These are phyloP conservation scores for Fusarium clavum DNA, from an alignment of 2,329 filamentous ascomycete species.

Conservation along the genomic window DNA sequence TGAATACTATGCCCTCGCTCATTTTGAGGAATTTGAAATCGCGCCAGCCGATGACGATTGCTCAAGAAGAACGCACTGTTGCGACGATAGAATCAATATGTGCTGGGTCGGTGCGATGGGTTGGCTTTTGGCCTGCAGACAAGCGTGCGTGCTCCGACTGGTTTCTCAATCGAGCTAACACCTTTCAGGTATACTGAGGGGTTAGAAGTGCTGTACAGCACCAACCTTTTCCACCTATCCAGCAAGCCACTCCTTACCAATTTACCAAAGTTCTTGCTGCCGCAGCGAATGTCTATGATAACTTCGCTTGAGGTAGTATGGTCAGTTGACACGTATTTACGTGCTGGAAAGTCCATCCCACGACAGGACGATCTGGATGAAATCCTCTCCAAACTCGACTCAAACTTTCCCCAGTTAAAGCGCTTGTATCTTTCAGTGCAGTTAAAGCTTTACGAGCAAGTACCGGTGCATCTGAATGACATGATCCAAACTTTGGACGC, in stretches of 20 bases:
- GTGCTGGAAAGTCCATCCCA: neutral
- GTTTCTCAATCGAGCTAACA: too few species aligned
- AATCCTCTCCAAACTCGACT: neutral
- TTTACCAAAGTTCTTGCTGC: neutral
- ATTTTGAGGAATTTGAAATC: neutral
- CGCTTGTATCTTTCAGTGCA: neutral
- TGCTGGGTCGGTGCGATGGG: neutral
- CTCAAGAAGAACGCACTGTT: neutral
- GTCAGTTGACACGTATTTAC: neutral
- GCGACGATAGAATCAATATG: rapidly evolving
- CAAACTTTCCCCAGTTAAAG: neutral
- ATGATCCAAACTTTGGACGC: neutral
- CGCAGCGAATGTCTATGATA: neutral
- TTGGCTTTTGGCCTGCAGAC: neutral
- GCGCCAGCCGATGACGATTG: neutral
- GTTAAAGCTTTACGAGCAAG: neutral
- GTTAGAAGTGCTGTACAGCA: neutral
- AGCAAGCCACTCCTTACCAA: neutral
- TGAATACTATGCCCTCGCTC: rapidly evolving
- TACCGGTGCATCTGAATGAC: neutral
- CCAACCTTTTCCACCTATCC: neutral
- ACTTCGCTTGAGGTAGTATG: neutral
- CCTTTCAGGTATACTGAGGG: neutral
- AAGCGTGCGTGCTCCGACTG: neutral
- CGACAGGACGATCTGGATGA: neutral